Conservation (phyloP, 306 rosid genomes). For the Adenanthera pavonina region DNA sequence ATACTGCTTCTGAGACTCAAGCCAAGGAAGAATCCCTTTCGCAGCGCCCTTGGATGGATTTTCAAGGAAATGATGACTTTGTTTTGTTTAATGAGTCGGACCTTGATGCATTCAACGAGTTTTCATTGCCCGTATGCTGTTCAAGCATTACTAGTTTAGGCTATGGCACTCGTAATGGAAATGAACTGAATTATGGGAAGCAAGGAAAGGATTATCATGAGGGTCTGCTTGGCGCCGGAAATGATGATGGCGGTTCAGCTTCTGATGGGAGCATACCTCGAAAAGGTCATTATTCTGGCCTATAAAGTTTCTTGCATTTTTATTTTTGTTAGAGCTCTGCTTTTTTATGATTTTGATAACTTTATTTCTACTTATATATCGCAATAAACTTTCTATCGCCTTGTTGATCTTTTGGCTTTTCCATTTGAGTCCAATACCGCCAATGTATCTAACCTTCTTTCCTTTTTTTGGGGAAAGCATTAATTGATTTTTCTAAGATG, state of each 20-base stretch:
- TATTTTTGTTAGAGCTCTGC: conserved; percentile 13
- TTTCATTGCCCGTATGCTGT: conserved; percentile 28
- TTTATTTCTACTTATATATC: neutral
- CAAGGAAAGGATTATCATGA: conserved; percentile 31
- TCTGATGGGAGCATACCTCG: conserved; percentile 34
- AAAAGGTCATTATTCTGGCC: conserved; percentile 44
- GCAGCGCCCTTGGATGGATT: conserved; percentile 40
- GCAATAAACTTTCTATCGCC: neutral
- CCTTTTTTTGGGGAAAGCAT: neutral
- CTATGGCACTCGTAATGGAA: conserved; percentile 1
- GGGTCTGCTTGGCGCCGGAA: conserved; percentile 32
- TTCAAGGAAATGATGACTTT: conserved; percentile 33
- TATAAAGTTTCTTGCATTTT: neutral
- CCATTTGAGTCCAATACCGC: neutral
- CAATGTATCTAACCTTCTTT: neutral
- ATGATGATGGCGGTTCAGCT: conserved; percentile 32
- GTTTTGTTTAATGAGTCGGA: conserved; percentile 32
- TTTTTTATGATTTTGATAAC: neutral
- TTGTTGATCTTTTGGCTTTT: neutral
- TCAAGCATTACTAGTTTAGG: conserved; percentile 32
- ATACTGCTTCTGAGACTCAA: conserved; percentile 27
- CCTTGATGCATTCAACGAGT: conserved; percentile 12
- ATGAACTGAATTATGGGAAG: conserved; percentile 15
- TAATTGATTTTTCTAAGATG: neutral
- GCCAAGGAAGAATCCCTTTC: conserved; percentile 25